Evolutionary conservation across 257 asterid species (phyloP).

Genomic region (Handroanthus guayacan): DNA sequence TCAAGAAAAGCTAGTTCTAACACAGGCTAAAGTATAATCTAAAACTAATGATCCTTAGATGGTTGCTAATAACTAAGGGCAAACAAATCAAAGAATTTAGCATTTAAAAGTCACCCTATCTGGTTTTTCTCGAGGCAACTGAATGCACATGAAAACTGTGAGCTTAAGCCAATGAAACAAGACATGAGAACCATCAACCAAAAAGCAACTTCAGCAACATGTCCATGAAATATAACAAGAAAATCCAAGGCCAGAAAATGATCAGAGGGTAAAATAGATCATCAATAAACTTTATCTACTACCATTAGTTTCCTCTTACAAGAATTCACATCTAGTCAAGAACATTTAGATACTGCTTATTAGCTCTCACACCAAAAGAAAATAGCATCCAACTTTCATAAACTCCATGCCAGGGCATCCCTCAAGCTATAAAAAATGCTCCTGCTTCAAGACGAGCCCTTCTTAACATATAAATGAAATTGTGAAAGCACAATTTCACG

Average conservation of each 20-base stretch:
- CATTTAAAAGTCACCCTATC: neutral
- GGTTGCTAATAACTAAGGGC: slow-evolving; percentile 19
- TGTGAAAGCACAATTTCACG: neutral
- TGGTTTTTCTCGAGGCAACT: no score
- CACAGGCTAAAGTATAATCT: no score
- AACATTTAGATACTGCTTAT: slow-evolving; percentile 5
- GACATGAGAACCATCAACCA: neutral
- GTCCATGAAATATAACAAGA: neutral
- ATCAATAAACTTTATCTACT: neutral
- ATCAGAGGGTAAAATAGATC: slow-evolving; percentile 1
- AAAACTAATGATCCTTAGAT: neutral
- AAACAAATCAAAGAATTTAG: neutral
- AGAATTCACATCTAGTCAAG: slow-evolving; percentile 8
- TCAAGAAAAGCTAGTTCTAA: no score
- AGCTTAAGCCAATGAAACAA: slow-evolving; percentile 3
- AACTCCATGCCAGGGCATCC: neutral
- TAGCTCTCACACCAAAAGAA: slow-evolving; percentile 12
- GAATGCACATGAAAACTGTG: no score
- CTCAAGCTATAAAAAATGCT: no score
- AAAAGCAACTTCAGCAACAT: neutral
- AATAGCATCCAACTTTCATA: neutral
- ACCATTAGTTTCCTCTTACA: slow-evolving; percentile 21
- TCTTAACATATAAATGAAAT: neutral
- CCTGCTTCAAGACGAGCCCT: neutral
- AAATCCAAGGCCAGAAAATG: neutral